Conservation (phyloP, 2,329 filamentous ascomycete species). For the Penicillium sumatraense region DNA sequence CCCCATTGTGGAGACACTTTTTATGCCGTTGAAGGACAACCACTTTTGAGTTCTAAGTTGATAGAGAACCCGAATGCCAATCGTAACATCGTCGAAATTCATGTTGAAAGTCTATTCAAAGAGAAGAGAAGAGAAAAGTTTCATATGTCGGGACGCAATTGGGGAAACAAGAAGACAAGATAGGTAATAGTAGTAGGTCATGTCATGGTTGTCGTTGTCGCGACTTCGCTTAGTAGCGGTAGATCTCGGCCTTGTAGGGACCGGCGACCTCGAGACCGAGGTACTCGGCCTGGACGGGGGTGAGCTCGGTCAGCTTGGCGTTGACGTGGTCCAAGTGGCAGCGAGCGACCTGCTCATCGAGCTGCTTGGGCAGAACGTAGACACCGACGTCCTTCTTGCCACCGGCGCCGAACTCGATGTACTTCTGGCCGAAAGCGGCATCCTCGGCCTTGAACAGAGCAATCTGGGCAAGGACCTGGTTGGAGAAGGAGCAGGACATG, state of each 20-base stretch:
- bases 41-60: conserved; percentile 54
- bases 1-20: conserved; percentile 41
- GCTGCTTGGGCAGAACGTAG: conserved; percentile 97
- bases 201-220: conserved; percentile 9
- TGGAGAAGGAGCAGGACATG: conserved; percentile 99
- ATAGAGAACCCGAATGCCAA: conserved; percentile 54
- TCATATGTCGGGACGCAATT: conserved; percentile 36
- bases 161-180: conserved; percentile 21
- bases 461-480: conserved; percentile 99
- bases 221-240: conserved; percentile 66
- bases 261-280: conserved; percentile 83
- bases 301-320: conserved; percentile 88
- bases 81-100: conserved; percentile 63
- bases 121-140: conserved; percentile 15
- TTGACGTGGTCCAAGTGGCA: conserved; percentile 94
- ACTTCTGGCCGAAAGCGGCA: conserved; percentile 86
- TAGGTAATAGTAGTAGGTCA: background rate
- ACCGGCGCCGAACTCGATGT: conserved; percentile 91
- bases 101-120: conserved; percentile 57
- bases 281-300: conserved; percentile 88
- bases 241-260: conserved; percentile 88
- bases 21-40: conserved; percentile 67
- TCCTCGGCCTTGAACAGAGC: conserved; percentile 94
- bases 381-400: conserved; percentile 90
- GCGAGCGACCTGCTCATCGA: conserved; percentile 96